phyloP scores from a whole-genome alignment of 371 early-diverging fungal species.

The Saksenaea oblongispora region DNA sequence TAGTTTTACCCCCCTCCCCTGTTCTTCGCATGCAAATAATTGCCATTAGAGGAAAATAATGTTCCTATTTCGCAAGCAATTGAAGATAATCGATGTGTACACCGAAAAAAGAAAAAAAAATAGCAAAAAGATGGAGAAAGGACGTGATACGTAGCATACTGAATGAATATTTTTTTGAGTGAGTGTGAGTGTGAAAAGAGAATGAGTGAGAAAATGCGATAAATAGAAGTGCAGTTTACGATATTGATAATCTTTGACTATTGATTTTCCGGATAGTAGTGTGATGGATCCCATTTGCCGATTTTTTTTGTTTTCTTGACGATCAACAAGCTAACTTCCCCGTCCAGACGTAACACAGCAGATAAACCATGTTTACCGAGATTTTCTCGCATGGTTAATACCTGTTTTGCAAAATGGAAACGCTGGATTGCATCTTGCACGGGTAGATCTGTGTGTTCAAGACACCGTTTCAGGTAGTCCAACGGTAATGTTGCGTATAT shows the following conservation, averaged over 20 bases:
- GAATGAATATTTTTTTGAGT: background rate
- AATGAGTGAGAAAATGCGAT: background rate
- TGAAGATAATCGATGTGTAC: background rate
- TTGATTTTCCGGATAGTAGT: constrained; percentile 12
- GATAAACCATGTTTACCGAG: constrained; percentile 15
- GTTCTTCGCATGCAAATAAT: background rate
- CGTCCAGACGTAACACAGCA: constrained; percentile 32
- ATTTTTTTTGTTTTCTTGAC: constrained; percentile 31
- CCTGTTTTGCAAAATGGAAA: constrained; percentile 32
- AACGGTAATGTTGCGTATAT: constrained; percentile 36
- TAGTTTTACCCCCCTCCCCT: background rate
- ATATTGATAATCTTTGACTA: background rate
- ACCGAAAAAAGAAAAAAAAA: background rate
- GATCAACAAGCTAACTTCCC: constrained; percentile 12
- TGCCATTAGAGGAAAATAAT: background rate
- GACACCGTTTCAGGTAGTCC: constrained; percentile 36
- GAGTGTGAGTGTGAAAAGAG: background rate
- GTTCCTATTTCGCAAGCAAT: background rate
- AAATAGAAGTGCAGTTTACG: background rate
- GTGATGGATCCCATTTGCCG: constrained; percentile 39
- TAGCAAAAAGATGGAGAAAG: background rate
- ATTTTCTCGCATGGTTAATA: constrained; percentile 22
- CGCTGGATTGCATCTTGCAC: constrained; percentile 39
- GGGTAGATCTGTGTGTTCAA: constrained; percentile 36
- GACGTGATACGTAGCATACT: background rate